Percentiles rank a stretch among this genome's conserved stretches.
phyloP scores from a whole-genome alignment of 192 early-diverging fungal genomes.

The Gonapodya prolifera region DNA sequence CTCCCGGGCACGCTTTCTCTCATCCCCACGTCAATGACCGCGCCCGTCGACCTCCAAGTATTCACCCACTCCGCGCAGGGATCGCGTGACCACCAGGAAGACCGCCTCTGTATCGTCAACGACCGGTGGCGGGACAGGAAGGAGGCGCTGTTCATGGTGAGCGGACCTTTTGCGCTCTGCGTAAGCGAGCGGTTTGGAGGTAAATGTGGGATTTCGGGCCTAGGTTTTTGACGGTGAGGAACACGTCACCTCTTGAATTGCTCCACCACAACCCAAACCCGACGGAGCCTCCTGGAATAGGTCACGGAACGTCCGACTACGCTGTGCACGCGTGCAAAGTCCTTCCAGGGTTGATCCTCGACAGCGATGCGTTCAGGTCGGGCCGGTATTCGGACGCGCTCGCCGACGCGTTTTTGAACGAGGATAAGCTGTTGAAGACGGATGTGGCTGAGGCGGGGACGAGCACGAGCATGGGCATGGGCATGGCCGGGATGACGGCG shows the following conservation, averaged over 20 bases:
- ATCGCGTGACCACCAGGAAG: background rate
- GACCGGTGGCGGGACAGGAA: background rate
- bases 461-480: background rate
- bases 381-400: background rate
- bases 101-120: background rate
- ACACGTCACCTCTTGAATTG: background rate
- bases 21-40: too few species aligned
- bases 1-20: too few species aligned
- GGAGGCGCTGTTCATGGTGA: background rate
- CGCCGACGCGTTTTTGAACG: background rate
- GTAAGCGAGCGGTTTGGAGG: background rate
- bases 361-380: background rate
- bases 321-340: background rate
- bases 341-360: background rate
- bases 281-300: too few species aligned
- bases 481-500: background rate
- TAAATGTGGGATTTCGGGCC: too few species aligned
- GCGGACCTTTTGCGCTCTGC: background rate
- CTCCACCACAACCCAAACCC: too few species aligned
- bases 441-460: background rate
- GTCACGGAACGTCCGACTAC: background rate
- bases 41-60: background rate
- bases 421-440: background rate
- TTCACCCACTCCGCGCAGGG: background rate
- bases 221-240: background rate